phyloP scores from a whole-genome alignment of 2,329 filamentous ascomycete genomes.

The Ilyonectria sp. region DNA sequence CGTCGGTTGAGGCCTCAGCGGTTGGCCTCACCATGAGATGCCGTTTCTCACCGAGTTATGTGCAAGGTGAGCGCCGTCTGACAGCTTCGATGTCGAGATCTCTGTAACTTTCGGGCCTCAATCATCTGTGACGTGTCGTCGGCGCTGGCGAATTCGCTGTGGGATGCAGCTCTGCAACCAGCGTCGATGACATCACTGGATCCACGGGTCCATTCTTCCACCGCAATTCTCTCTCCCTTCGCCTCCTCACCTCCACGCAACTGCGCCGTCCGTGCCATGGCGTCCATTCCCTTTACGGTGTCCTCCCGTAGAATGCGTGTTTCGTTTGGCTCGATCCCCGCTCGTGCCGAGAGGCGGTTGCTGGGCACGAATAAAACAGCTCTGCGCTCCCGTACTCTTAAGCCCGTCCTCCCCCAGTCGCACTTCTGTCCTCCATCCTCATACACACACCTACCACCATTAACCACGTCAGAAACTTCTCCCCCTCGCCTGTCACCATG shows the following conservation, averaged over 20 bases:
- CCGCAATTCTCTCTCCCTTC: conserved; percentile 14
- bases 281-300: conserved; percentile 6
- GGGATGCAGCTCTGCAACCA: neutral
- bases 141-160: no score
- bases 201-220: conserved; percentile 36
- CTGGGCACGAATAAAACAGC: neutral
- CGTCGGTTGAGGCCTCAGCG: no score
- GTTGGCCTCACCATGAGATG: no score
- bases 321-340: conserved; percentile 10
- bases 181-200: conserved; percentile 47
- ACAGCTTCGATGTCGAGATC: conserved; percentile 1
- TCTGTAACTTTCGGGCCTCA: no score
- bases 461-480: neutral
- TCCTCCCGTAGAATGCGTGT: neutral
- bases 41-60: no score
- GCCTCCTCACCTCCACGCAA: neutral
- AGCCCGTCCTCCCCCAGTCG: neutral
- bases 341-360: conserved; percentile 15
- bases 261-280: neutral
- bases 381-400: neutral
- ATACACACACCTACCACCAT: conserved; percentile 5
- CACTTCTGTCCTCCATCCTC: neutral
- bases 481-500: conserved; percentile 56
- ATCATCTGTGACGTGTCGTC: no score
- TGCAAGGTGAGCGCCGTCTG: neutral